Evolutionary conservation across 306 rosid genomes (phyloP).

Genomic region (Lagenaria siceraria): DNA sequence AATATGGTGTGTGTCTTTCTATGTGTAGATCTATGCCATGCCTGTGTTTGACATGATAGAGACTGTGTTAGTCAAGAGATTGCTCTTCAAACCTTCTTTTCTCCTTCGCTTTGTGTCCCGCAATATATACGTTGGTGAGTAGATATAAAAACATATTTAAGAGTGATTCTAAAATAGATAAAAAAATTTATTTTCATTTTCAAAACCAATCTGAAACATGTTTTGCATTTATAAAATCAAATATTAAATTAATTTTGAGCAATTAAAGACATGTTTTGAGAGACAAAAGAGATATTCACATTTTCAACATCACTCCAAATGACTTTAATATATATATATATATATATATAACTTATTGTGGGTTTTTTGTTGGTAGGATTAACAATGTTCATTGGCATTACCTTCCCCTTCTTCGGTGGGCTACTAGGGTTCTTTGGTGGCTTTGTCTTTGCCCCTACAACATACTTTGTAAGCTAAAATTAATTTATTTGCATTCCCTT

Average conservation of each 20-base stretch:
- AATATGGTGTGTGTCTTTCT: not conserved
- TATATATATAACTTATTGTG: too few relatives aligned
- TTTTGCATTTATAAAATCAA: too few relatives aligned
- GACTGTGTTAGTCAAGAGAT: slow-evolving; percentile 38
- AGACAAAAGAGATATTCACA: too few relatives aligned
- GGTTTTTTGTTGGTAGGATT: slow-evolving; percentile 30
- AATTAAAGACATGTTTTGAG: too few relatives aligned
- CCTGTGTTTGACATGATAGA: slow-evolving; percentile 86
- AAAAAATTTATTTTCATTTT: too few relatives aligned
- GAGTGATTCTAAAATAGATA: too few relatives aligned
- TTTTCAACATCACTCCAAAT: too few relatives aligned
- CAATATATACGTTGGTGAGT: slow-evolving; percentile 52
- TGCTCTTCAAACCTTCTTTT: slow-evolving; percentile 31
- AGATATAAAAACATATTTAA: too few relatives aligned
- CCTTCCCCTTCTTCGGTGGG: slow-evolving; percentile 59
- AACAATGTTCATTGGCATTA: slow-evolving; percentile 57
- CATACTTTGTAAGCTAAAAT: slow-evolving; percentile 42
- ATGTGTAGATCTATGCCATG: slow-evolving; percentile 55
- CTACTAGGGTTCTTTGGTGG: slow-evolving; percentile 69
- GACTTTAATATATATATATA: too few relatives aligned
- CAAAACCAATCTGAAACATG: too few relatives aligned
- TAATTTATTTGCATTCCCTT: too few relatives aligned
- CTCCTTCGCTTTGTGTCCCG: slow-evolving; percentile 38
- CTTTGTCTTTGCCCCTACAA: slow-evolving; percentile 66
- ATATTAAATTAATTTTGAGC: too few relatives aligned